phyloP scores from a whole-genome alignment of 345 rosid species.

The Linum trigynum region DNA sequence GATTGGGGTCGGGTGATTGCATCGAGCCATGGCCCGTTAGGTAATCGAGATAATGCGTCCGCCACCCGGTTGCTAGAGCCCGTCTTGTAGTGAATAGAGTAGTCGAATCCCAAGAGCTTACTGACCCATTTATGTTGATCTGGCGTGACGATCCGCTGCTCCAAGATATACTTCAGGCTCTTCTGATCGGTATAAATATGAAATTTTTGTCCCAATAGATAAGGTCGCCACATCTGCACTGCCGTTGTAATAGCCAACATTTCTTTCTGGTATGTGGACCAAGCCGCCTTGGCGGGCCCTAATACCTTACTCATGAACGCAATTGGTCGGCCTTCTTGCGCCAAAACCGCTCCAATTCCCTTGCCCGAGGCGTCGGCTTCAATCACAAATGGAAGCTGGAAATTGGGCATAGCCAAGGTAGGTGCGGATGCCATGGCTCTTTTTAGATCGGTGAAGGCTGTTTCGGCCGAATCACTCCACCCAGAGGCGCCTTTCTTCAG shows the following conservation, averaged over 20 bases:
- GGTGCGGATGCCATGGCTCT: not conserved
- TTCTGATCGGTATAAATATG: not conserved
- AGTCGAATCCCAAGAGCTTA: too few species aligned
- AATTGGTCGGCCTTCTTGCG: not conserved
- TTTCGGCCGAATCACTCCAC: not conserved
- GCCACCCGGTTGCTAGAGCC: too few species aligned
- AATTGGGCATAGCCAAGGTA: not conserved
- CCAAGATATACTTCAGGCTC: too few species aligned
- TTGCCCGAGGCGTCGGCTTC: not conserved
- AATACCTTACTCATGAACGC: not conserved
- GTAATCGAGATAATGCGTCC: too few species aligned
- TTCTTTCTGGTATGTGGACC: conserved; percentile 1
- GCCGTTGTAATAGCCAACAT: not conserved
- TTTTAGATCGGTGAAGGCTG: not conserved
- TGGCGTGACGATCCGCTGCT: too few species aligned
- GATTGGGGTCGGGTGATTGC: too few species aligned
- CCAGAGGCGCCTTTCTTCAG: too few species aligned
- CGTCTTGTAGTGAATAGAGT: too few species aligned
- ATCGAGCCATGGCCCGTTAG: too few species aligned
- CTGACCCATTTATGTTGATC: too few species aligned
- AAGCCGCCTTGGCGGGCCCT: not conserved
- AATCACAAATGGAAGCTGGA: not conserved
- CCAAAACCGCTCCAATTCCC: not conserved
- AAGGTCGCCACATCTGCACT: too few species aligned
- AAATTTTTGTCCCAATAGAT: too few species aligned